A percentile compares a stretch with the other conserved stretches of the same genome.
Conservation (phyloP, 345 rosid genomes). For the Acer yangbiense region DNA sequence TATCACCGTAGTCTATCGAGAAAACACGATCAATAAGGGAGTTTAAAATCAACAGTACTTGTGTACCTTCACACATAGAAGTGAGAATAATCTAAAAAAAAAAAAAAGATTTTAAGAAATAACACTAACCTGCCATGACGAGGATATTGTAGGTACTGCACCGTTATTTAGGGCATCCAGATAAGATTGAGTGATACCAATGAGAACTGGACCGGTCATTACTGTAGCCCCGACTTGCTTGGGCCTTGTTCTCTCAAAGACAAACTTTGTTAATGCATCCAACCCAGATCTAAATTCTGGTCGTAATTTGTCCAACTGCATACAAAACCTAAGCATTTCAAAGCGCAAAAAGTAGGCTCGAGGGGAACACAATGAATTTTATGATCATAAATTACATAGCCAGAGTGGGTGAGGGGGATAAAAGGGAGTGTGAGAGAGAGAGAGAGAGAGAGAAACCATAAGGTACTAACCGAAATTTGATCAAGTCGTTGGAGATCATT, state of each 20-base stretch:
- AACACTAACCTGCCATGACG: constrained; percentile 94
- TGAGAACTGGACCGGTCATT: constrained; percentile 91
- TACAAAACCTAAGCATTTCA: constrained; percentile 6
- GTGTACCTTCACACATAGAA: neutral
- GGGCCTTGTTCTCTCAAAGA: constrained; percentile 96
- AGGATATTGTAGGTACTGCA: constrained; percentile 94
- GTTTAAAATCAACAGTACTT: too few species aligned
- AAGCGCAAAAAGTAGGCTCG: neutral
- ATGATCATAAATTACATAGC: neutral
- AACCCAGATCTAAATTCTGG: constrained; percentile 86
- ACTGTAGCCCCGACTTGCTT: constrained; percentile 90
- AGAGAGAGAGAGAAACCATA: neutral
- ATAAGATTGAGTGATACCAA: constrained; percentile 85
- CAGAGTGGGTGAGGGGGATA: too few species aligned
- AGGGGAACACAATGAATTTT: neutral
- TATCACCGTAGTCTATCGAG: too few species aligned
- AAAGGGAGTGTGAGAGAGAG: too few species aligned
- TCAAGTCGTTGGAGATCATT: constrained; percentile 87
- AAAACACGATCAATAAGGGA: too few species aligned
- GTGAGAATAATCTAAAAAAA: neutral
- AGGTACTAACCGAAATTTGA: constrained; percentile 72
- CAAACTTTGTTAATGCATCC: constrained; percentile 92
- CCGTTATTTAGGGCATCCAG: constrained; percentile 94
- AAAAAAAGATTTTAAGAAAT: constrained; percentile 1
- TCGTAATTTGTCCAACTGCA: constrained; percentile 76